Evolutionary conservation across 164 flowering plant genomes (phyloP).

Genomic region (Berberis vulgaris): DNA sequence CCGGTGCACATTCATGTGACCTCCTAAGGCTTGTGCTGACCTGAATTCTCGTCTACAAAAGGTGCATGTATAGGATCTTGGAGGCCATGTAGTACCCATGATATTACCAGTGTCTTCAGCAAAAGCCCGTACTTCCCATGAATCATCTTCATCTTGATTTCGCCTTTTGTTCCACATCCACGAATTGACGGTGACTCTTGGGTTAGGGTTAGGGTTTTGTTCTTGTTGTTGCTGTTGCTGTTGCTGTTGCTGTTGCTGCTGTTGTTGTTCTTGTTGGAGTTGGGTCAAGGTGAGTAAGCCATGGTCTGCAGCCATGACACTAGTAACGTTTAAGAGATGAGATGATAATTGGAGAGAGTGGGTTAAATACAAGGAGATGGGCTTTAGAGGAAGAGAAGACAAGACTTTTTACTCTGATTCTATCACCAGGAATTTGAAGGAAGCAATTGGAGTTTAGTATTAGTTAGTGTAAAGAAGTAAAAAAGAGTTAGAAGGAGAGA

Average conservation of each 20-base stretch:
- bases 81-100: conserved; percentile 80
- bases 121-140: conserved; percentile 79
- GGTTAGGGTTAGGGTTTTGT: conserved; percentile 14
- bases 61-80: conserved; percentile 70
- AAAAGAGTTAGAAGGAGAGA: neutral
- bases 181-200: neutral
- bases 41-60: conserved; percentile 74
- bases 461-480: neutral
- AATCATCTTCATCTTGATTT: conserved; percentile 42
- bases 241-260: conserved; percentile 12
- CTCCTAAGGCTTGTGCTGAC: conserved; percentile 87
- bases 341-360: conserved; percentile 8
- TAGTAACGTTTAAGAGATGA: conserved; percentile 19
- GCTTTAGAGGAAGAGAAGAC: conserved; percentile 16
- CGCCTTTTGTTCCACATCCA: conserved; percentile 48
- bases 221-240: conserved; percentile 11
- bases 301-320: conserved; percentile 35
- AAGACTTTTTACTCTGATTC: conserved; percentile 20
- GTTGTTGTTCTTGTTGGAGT: conserved; percentile 10
- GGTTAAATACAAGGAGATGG: conserved; percentile 8
- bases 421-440: conserved; percentile 29
- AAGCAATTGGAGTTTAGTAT: conserved; percentile 1
- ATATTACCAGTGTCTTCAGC: conserved; percentile 52
- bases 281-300: conserved; percentile 30
- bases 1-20: conserved; percentile 91